Evolutionary conservation across 441 rosid species (phyloP), one percentile per base, ranked within the genome.

Genomic region (Gossypium schwendimanii): DNA sequence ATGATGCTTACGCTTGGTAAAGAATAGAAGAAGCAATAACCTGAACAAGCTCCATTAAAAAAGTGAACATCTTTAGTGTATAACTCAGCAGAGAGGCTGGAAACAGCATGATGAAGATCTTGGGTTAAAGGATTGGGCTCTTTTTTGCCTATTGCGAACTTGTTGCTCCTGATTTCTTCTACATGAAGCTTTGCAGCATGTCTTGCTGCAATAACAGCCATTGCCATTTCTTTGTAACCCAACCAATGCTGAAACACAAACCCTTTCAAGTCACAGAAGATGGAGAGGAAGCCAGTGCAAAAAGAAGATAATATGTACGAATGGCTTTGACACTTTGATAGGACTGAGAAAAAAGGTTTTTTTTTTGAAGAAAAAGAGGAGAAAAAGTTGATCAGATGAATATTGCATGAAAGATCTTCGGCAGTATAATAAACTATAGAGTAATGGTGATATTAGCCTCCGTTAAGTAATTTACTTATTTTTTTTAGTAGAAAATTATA

Each of bases 1-100:
- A 4, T 12, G 39, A 45, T 24, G 23, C 11, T 49, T 47, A 24
- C 10, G 24, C n/a, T 49, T 67, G 45, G 45, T 11, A 49, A 49
- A 50, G 41, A n/a, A 23, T 6, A 6, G 15, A 24, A 45, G 24
- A 21, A 52, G 24, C 6, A 33, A 21, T n/a, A 45, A 71, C 75
- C 73, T 58, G 77, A 31, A 77, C 73, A 57, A 75, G 69, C 21
- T 75, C 73, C 77, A 59, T 75, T 8, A 75, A 67, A 53, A 75
- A 75, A 59, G 11, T 75, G 77, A 7, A 75, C 62, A 60, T 69
- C 69, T 69, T 69, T 69, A n/a, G 77, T 63, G 39, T 69, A 75
- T 26, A 75, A 36, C 47, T 75, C 57, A 33, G 73, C 73, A 1
- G 77, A 75, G 23, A 74, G 73, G 55, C 70, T n/a, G n/a, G 70